Evolutionary conservation across 208 protist genomes (phyloP).

Genomic region (Leishmania mexicana): DNA sequence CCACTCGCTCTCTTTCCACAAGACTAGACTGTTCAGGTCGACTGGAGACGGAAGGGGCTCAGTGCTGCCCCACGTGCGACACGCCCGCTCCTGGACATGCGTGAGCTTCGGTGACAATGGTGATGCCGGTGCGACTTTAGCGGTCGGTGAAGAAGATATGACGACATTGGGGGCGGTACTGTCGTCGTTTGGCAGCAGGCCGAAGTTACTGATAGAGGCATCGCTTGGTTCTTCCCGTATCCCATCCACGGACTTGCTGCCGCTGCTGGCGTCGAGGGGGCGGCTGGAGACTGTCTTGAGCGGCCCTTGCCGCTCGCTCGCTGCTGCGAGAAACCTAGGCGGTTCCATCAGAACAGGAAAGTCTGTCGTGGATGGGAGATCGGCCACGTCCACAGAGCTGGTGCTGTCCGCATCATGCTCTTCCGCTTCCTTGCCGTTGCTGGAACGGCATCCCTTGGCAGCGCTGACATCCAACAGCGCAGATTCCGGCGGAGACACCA

Average conservation of each 20-base stretch:
- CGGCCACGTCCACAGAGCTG: not conserved
- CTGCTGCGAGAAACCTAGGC: not conserved
- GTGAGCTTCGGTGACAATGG: not conserved
- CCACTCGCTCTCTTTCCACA: not conserved
- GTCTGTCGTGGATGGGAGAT: not conserved
- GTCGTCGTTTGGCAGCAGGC: not conserved
- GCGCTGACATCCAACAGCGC: not conserved
- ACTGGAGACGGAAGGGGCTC: slow-evolving; percentile 18
- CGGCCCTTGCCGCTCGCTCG: not conserved
- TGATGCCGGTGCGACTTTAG: not conserved
- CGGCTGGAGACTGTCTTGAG: not conserved
- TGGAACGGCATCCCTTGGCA: not conserved
- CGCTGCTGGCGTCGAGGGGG: not conserved
- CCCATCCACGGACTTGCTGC: not conserved
- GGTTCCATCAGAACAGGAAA: not conserved
- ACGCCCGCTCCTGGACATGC: not conserved
- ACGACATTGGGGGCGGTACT: not conserved
- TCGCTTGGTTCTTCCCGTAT: not conserved
- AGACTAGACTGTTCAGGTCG: not conserved
- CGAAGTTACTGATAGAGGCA: not conserved
- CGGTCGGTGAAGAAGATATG: not conserved
- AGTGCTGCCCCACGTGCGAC: not conserved
- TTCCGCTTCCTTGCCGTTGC: not conserved
- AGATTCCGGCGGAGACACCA: not conserved
- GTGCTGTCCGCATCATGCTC: not conserved